phyloP scores from a whole-genome alignment of 345 rosid genomes.

The Erysimum cheiranthoides region DNA sequence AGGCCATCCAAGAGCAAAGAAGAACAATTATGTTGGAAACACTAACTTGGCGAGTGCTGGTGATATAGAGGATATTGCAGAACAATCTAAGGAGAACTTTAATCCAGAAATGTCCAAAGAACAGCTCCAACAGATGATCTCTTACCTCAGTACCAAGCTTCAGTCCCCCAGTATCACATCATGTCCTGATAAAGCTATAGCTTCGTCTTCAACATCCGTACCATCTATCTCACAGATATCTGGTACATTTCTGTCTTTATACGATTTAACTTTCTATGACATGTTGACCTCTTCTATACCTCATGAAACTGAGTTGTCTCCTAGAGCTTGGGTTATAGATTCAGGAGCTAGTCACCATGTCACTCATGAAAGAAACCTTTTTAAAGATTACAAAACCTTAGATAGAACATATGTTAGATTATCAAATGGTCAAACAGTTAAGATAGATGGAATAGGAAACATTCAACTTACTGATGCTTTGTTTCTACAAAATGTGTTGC shows the following conservation, averaged over 20 bases:
- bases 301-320: not conserved
- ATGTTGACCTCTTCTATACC: not conserved
- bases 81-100: no score
- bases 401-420: not conserved
- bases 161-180: not conserved
- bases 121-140: not conserved
- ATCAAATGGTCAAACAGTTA: not conserved
- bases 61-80: no score
- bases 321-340: not conserved
- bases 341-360: conserved; percentile 5
- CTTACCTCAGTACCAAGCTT: not conserved
- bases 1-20: not conserved
- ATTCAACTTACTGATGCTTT: not conserved
- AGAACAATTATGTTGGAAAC: not conserved
- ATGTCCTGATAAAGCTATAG: not conserved
- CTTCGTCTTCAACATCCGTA: not conserved
- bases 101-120: not conserved
- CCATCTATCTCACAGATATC: not conserved
- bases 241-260: not conserved
- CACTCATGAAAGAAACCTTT: not conserved
- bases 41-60: not conserved
- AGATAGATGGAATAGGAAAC: not conserved
- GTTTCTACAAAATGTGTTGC: not conserved
- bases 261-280: not conserved
- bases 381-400: accelerated